These are phyloP conservation scores for Ormosia semicastrata DNA, from an alignment of 306 rosid species.

Conservation along the genomic window DNA sequence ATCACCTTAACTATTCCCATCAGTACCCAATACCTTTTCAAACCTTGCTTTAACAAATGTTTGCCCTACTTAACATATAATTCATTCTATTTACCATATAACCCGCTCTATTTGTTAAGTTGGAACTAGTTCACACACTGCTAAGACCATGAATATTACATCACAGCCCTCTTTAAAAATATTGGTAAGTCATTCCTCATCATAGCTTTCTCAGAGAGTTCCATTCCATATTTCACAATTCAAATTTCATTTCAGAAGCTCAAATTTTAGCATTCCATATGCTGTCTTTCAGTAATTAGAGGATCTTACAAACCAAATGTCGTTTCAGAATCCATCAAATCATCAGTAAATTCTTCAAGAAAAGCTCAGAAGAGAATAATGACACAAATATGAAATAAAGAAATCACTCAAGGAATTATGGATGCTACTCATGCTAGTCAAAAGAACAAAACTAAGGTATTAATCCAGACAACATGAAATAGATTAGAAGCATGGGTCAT, in stretches of 20 bases:
- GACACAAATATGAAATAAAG: not conserved
- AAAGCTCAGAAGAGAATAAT: not conserved
- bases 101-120: not conserved
- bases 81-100: not conserved
- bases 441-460: not conserved
- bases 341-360: not conserved
- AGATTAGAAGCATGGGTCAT: not conserved
- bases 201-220: not conserved
- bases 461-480: not conserved
- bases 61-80: not conserved
- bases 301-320: not conserved
- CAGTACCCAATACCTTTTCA: not conserved
- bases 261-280: conserved; percentile 3
- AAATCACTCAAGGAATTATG: not conserved
- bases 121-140: not conserved
- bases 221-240: not conserved
- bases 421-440: conserved; percentile 5
- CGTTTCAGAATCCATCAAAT: not conserved
- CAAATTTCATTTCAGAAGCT: not conserved
- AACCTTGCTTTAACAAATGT: not conserved
- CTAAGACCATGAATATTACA: not conserved
- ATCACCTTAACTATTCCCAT: not conserved
- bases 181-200: not conserved
- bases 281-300: not conserved
- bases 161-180: not conserved